Percentiles rank a stretch among this genome's conserved stretches.
phyloP scores from a whole-genome alignment of 139 green algal genomes.

The Chlamydomonas asymmetrica region DNA sequence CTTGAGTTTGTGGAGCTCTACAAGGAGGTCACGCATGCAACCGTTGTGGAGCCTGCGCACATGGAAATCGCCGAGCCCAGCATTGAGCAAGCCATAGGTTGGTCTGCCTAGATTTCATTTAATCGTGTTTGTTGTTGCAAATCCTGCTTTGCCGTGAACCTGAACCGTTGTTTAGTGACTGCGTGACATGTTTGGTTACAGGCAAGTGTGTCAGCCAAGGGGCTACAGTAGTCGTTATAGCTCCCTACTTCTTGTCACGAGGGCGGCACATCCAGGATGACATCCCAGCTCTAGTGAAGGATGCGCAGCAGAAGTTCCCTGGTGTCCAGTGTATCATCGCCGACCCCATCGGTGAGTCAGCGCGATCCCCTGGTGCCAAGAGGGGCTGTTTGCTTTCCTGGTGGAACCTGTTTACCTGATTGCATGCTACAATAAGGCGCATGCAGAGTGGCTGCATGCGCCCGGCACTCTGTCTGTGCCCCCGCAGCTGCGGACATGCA shows the following conservation, averaged over 20 bases:
- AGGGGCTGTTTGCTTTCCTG: not conserved
- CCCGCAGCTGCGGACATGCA: too few species aligned
- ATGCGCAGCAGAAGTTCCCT: constrained; percentile 53
- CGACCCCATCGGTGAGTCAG: constrained; percentile 71
- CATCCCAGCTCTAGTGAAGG: constrained; percentile 79
- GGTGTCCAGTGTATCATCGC: constrained; percentile 65
- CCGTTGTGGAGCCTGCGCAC: constrained; percentile 80
- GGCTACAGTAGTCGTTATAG: constrained; percentile 70
- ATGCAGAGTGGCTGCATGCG: not conserved
- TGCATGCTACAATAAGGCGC: not conserved
- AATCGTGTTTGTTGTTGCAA: not conserved
- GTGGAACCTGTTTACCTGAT: not conserved
- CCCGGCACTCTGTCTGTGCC: not conserved
- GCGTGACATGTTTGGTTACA: not conserved
- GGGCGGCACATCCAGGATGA: constrained; percentile 85
- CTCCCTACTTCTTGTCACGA: constrained; percentile 86
- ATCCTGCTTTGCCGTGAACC: not conserved
- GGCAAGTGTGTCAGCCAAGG: too few species aligned
- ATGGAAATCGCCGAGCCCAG: constrained; percentile 89
- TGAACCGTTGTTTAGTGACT: not conserved
- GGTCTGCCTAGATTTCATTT: constrained; percentile 18
- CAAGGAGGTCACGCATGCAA: constrained; percentile 43
- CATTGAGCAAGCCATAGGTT: constrained; percentile 74
- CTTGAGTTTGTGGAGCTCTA: constrained; percentile 79
- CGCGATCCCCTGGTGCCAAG: too few species aligned